Percentiles rank a stretch among this genome's conserved stretches.
phyloP scores from a whole-genome alignment of 805 yeast genomes.

The Scheffersomyces lignosus region DNA sequence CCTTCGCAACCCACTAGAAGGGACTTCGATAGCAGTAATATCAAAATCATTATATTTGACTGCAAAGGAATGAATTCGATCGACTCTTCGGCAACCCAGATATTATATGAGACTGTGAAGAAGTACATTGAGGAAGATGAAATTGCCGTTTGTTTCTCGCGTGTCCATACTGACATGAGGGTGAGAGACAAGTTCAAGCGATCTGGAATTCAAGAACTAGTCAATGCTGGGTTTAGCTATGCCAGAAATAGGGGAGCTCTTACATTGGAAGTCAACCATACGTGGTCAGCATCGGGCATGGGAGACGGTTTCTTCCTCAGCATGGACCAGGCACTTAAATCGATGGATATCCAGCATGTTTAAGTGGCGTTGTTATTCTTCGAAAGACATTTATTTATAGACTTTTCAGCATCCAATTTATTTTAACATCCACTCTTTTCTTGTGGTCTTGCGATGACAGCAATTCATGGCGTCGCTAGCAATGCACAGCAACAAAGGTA shows the following conservation, averaged over 20 bases:
- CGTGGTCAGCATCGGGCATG: constrained; percentile 16
- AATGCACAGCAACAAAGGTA: too few species aligned
- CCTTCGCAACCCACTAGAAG: constrained; percentile 67
- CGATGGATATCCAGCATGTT: constrained; percentile 28
- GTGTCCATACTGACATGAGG: constrained; percentile 50
- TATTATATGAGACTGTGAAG: constrained; percentile 58
- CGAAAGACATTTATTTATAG: too few species aligned
- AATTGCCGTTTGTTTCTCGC: constrained; percentile 58
- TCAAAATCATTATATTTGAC: constrained; percentile 68
- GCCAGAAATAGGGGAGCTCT: not conserved
- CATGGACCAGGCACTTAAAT: constrained; percentile 57
- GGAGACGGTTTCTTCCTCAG: constrained; percentile 44
- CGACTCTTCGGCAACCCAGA: constrained; percentile 80
- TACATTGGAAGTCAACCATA: constrained; percentile 15
- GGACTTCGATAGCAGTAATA: constrained; percentile 35
- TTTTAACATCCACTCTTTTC: too few species aligned
- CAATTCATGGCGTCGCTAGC: too few species aligned
- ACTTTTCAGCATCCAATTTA: too few species aligned
- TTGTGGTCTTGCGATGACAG: too few species aligned
- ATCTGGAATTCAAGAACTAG: constrained; percentile 52
- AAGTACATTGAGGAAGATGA: constrained; percentile 51
- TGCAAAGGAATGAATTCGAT: constrained; percentile 78
- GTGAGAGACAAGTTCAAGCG: constrained; percentile 51
- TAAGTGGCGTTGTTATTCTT: too few species aligned
- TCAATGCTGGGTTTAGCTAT: constrained; percentile 22